Base-by-base conservation (phyloP, 352 stramenopile species). In the Elongisporangium prolatum region DNA sequence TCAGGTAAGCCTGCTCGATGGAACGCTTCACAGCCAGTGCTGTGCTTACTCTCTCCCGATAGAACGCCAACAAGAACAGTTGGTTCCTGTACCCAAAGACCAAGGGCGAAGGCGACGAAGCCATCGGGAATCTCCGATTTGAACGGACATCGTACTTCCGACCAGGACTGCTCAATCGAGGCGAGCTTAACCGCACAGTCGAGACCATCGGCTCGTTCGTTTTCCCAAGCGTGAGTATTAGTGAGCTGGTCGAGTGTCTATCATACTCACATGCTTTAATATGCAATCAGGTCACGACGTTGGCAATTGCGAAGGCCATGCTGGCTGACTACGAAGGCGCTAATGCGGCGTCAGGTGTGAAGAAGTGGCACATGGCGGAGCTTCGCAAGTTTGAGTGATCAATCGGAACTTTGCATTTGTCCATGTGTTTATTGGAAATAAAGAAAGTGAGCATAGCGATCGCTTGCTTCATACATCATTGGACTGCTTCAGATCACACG, bases 81-180 rank as follows among this genome's bases (percentile, higher is more conserved):
- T 93, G 83, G 83, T 86, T 91, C 57, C 63, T 91, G 58, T 93
- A 91, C 65, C 73, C 77, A 9, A 66, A 88, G 65, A 91, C 80
- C 5, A 93, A 93, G 69, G 83, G 78, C 21, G 73, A 91, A 59
- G 77, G 72, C 14, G 80, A 90, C 61, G 75, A 84, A n/a, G 83
- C 72, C 47, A 75, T 93, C 59, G 71, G 72, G 61, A 63, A 68
- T 13, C 60, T 91, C n/a, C 50, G 58, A 21, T 91, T 93, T 54
- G 18, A 61, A 11, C 78, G 80, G 17, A 80, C 63, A 14, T 72
- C 66, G 20, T 74, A 90, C 60, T 88, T 88, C 61, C 77, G 77
- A 13, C 79, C 81, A 0, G 79, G 74, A 0, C 68, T 90, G 22
- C 52, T 91, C 47, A 65, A 89, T 40, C 84, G 84, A 20, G 74